Evolutionary conservation across 306 rosid species (phyloP), one percentile per base, ranked within the genome.

Genomic region (Styphnolobium japonicum): DNA sequence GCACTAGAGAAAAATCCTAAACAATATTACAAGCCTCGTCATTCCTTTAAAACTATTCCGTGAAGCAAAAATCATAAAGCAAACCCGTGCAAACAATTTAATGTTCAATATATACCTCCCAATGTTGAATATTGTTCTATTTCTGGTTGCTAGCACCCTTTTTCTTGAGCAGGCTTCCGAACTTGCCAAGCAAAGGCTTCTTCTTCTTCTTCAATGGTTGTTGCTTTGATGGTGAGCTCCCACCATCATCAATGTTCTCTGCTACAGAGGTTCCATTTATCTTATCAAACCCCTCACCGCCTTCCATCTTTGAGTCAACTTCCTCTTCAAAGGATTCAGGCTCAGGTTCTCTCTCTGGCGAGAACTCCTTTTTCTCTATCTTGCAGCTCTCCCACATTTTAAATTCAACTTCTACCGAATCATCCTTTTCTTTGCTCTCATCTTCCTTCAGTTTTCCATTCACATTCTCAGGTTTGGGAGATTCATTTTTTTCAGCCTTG

Each of bases 341-440:
- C 82, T 91, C 97, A 5, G 82, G 78, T 81, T 95, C 97, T 83
- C 92, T 85, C 87, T 89, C 98, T 0, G 93, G 98, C 0, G 91
- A 92, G 85, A 91, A 91, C 78, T 95, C 98, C 82, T 92, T 94
- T 93, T 92, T 95, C 85, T 95, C 98, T 68, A 95, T 95, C 82
- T 87, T 90, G 91, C 93, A 91, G 87, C 95, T 91, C 84, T 93
- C 98, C 98, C 98, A 90, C 98, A 93, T 93, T 82, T 93, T 86
- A 77, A 63, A 90, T 80, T 87, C 95, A 25, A 80, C 95, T 82
- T 92, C 85, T 7, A 77, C 88, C 0, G 88, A 80, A 10, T 87
- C 92, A 11, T 90, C 96, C 52, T 89, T 91, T 57, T 68, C 91
- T 74, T 87, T 89, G 64, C 15, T 78, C 75, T 62, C 87, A 23